Percentiles rank a stretch among this genome's conserved stretches.
phyloP scores from a whole-genome alignment of 2,329 filamentous ascomycete genomes.

The Albophoma yamanashiensis region DNA sequence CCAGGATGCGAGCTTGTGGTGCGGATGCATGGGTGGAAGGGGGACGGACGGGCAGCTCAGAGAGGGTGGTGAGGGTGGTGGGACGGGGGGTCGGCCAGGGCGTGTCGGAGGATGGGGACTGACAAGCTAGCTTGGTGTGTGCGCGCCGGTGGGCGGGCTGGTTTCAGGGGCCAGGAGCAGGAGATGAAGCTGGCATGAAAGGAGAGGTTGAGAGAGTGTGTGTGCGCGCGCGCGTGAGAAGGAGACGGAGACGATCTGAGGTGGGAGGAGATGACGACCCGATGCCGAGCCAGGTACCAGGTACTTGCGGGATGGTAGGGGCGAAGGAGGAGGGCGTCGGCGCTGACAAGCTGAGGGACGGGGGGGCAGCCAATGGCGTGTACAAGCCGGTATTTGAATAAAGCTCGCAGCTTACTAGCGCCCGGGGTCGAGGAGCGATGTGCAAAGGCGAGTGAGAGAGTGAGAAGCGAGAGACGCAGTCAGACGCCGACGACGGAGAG shows the following conservation, averaged over 20 bases:
- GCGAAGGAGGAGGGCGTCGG: not conserved
- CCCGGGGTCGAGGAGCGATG: not conserved
- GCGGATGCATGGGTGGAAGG: conserved; percentile 10
- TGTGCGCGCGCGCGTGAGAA: not conserved
- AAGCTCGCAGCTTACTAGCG: not conserved
- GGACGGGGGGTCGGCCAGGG: conserved; percentile 2
- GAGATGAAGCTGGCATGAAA: not conserved
- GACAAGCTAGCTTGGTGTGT: conserved; percentile 1
- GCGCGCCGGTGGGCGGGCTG: conserved; percentile 1
- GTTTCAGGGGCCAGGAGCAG: not conserved
- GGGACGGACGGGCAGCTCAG: not conserved
- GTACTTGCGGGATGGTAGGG: not conserved
- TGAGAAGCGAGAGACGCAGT: not conserved
- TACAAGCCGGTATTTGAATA: not conserved
- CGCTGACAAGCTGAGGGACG: not conserved
- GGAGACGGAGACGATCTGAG: not conserved
- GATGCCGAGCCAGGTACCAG: conserved; percentile 1
- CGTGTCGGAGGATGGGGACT: conserved; percentile 4
- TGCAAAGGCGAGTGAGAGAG: not conserved
- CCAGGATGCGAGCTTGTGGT: conserved; percentile 6
- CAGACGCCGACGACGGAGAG: not conserved
- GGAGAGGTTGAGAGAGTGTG: not conserved
- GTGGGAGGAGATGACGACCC: not conserved
- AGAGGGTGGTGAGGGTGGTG: no score
- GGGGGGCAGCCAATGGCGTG: not conserved